Conservation (phyloP, 2,329 filamentous ascomycete genomes). For the Coniochaeta sp. region DNA sequence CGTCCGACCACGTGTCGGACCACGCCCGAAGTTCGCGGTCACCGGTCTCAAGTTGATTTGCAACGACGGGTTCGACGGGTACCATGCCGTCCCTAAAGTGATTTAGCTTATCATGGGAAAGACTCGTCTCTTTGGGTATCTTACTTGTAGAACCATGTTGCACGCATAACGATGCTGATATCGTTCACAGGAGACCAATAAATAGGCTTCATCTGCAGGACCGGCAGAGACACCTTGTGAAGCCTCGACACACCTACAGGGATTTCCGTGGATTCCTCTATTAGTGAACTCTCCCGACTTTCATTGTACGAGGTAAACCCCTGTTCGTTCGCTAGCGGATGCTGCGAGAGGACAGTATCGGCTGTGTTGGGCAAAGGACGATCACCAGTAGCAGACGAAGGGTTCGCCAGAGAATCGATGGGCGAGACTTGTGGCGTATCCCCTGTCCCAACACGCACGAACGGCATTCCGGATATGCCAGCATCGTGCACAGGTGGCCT, state of each 20-base stretch:
- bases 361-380: not conserved
- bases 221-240: constrained; percentile 79
- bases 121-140: constrained; percentile 8
- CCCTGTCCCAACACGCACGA: constrained; percentile 36
- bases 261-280: constrained; percentile 44
- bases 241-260: constrained; percentile 85
- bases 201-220: constrained; percentile 85
- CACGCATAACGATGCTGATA: constrained; percentile 71
- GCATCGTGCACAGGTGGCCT: constrained; percentile 29
- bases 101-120: not conserved
- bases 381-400: not conserved
- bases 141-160: constrained; percentile 90
- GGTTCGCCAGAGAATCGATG: constrained; percentile 17
- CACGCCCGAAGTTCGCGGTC: constrained; percentile 82
- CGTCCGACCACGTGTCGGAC: constrained; percentile 88
- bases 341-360: not conserved
- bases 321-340: constrained; percentile 4
- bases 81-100: constrained; percentile 68
- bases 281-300: not conserved
- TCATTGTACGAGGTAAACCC: constrained; percentile 13
- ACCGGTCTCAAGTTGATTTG: constrained; percentile 88
- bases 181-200: constrained; percentile 97
- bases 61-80: constrained; percentile 75
- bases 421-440: constrained; percentile 19
- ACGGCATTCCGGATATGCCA: constrained; percentile 48